Evolutionary conservation across 768 basidiomycete genomes (phyloP), one percentile per base, ranked within the genome.

Genomic region (Suillus bovinus): DNA sequence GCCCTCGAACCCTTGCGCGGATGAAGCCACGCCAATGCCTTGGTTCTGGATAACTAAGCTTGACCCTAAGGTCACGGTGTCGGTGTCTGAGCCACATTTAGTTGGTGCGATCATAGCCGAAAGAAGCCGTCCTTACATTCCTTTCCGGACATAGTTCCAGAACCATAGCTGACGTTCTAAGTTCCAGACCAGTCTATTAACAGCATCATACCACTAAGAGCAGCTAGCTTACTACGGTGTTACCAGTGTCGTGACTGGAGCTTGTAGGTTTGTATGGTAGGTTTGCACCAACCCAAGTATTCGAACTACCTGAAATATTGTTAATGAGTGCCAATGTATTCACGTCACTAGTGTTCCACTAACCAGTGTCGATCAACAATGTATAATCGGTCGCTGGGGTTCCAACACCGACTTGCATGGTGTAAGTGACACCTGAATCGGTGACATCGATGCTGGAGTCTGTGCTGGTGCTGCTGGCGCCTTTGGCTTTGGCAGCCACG

Each of bases 251-350:
- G 60, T 76, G 70, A 70, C 79, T 80, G 6, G 83, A 80, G 47
- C 71, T 74, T 1, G 83, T 82, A 31, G 71, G 76, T 3, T 63
- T 71, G 69, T 81, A 86, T 57, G 68, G 61, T 70, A 74, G 76
- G 64, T 70, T 73, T 11, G 84, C 84, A 42, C 84, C 84, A 39
- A 84, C 70, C 85, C 84, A 86, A n/a, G 81, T 82, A 70, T 81
- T 81, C 59, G 73, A 80, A 73, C 72, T 78, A 66, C 70, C 81
- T 71, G 50, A 67, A 65, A 46, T 36, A 46, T 41, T 41, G 52
- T 22, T 22, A 24, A 31, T 42, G 1, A 57, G 55, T 29, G 31
- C 14, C 39, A 33, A 8, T 16, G 17, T 3, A 9, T 56, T 22
- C 34, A 36, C 39, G 50, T 29, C 64, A 58, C 50, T 61, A 27